Evolutionary conservation across 1,139 yeast genomes (phyloP), one percentile per base, ranked within the genome.

Genomic region (Kodamaea suecica): DNA sequence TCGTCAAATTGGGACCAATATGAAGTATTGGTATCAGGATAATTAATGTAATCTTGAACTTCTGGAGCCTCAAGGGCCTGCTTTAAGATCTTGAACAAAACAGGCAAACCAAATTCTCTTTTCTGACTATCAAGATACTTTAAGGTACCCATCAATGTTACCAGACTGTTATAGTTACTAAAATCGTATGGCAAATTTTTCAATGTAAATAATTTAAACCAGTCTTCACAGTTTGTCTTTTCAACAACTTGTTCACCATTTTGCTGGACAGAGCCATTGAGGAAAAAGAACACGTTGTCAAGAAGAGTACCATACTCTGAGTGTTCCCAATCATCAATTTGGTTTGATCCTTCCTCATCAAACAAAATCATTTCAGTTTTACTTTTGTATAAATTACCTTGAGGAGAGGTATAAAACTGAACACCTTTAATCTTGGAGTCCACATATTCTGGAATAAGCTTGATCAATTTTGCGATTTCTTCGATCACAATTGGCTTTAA

Each of bases 141-240:
- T 33, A 82, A 60, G 2, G 79, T 71, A 17, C 78, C 80, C 34
- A 76, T 63, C 23, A 76, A 57, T 16, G 78, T 74, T 23, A 70
- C 63, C 41, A 77, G 58, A 1, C 81, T 76, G 42, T 72, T 73
- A 2, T 86, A 77, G 29, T 67, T 59, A 3, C 73, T 66, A 45
- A 72, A 78, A 48, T 83, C 88, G 52, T 66, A 80, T 0, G 92
- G 83, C 1, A 76, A 73, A 38, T 75, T 70, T 4, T 66, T 59
- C 37, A 79, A 43, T 1, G 65, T 60, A 23, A 75, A 45, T 26
- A 70, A 62, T 4, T 52, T 56, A 10, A 78, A 45, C 68, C 84
- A 72, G 17, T 63, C 58, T 7, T 63, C 59, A 41, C 71, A 66
- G 1, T 64, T 55, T 8, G 80, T 53, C 11, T 57, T 55, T 4